Evolutionary conservation across 805 yeast genomes (phyloP), one percentile per base, ranked within the genome.

Genomic region (Myxozyma neotropica): DNA sequence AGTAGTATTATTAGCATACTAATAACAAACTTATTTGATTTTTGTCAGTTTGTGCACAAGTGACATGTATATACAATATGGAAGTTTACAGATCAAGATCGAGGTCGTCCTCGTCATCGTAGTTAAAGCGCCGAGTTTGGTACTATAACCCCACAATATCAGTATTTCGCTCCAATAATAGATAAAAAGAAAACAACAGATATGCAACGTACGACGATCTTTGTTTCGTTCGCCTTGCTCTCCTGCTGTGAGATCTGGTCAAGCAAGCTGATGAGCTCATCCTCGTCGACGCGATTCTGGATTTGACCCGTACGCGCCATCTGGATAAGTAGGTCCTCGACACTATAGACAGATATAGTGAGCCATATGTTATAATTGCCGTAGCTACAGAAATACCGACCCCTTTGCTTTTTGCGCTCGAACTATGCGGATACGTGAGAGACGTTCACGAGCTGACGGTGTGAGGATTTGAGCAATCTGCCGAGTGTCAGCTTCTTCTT

Each of bases 321-420:
- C 67, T 85, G 83, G 27, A 87, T 75, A 46, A 93, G 75, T 68
- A 93, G 84, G 63, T 86, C 84, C 69, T 93, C 97, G 13, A 91
- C 97, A 2, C 71, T 69, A 24, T 8, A 48, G 27, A 15, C 10
- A n/a, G n/a, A n/a, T 15, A 13, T 42, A 12, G 36, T 31, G 29
- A 23, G 47, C 26, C n/a, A n/a, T n/a, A n/a, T n/a, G n/a, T n/a
- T n/a, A n/a, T n/a, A n/a, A n/a, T n/a, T n/a, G n/a, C n/a, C n/a
- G n/a, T n/a, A n/a, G n/a, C n/a, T n/a, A n/a, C n/a, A n/a, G n/a
- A 42, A 21, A 23, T 68, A 42, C 52, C 8, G 31, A 71, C 70
- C 91, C 88, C 53, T 82, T 81, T 0, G 96, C 98, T 57, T 97
- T 79, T 54, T 94, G 98, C 1, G 95, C 95, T 70, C 92, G 83